These are phyloP conservation scores for Colletotrichum lindemuthianum DNA, from an alignment of 2,329 filamentous ascomycete genomes.

Conservation along the genomic window DNA sequence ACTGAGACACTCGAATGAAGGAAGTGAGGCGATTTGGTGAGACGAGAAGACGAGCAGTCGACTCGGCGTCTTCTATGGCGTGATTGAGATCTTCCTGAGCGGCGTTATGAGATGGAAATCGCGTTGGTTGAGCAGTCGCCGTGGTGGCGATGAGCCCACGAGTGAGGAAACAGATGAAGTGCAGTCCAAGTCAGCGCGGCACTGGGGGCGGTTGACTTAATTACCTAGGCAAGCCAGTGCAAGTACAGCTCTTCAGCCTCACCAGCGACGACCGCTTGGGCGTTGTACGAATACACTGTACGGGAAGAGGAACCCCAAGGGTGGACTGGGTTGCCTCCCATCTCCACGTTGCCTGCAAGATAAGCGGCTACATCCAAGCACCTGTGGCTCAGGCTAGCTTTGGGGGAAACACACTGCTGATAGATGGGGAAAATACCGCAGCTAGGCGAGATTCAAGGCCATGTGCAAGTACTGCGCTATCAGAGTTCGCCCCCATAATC, in stretches of 20 bases:
- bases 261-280: slow-evolving; percentile 12
- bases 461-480: slow-evolving; percentile 31
- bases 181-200: slow-evolving; percentile 23
- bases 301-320: slow-evolving; percentile 12
- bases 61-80: background rate
- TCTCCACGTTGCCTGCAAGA: slow-evolving; percentile 24
- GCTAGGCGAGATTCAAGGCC: slow-evolving; percentile 13
- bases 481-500: slow-evolving; percentile 17
- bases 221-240: slow-evolving; percentile 12
- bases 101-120: slow-evolving; percentile 1
- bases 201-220: slow-evolving; percentile 36
- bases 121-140: slow-evolving; percentile 33
- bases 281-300: slow-evolving; percentile 17
- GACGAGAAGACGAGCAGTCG: slow-evolving; percentile 18
- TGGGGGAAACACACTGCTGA: background rate
- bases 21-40: slow-evolving; percentile 1
- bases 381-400: slow-evolving; percentile 22
- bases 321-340: slow-evolving; percentile 36
- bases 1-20: slow-evolving; percentile 32
- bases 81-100: background rate
- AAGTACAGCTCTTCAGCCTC: slow-evolving; percentile 32
- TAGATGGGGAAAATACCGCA: slow-evolving; percentile 4
- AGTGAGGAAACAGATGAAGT: slow-evolving; percentile 34
- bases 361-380: slow-evolving; percentile 21
- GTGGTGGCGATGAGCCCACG: slow-evolving; percentile 36